Evolutionary conservation across 2,329 filamentous ascomycete genomes (phyloP).

Genomic region (Diaporthe citrichinensis): DNA sequence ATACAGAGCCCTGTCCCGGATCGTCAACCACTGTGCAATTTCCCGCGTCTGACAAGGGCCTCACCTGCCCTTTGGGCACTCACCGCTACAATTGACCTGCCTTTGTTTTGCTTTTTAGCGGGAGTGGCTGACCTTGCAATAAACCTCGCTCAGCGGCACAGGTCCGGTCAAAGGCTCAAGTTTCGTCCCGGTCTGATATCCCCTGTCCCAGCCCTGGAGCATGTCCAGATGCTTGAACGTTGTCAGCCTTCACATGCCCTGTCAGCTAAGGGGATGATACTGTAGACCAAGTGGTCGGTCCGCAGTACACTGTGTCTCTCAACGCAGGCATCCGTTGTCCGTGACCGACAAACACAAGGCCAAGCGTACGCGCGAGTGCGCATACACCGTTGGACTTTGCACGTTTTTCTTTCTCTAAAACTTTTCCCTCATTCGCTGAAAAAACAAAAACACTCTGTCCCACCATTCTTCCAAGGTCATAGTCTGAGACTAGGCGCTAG

Average conservation of each 20-base stretch:
- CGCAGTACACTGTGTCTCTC: not conserved
- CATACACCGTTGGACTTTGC: not conserved
- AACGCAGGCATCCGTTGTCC: not conserved
- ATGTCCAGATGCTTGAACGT: not conserved
- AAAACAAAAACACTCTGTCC: not conserved
- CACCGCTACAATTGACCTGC: conserved; percentile 6
- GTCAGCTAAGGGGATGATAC: not conserved
- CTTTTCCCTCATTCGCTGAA: no score
- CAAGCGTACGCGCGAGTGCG: not conserved
- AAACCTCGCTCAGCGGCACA: not conserved
- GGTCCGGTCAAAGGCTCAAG: not conserved
- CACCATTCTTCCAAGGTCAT: not conserved
- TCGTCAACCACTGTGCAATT: conserved; percentile 9
- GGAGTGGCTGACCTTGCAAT: not conserved
- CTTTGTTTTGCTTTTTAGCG: conserved; percentile 12
- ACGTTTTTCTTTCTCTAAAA: not conserved
- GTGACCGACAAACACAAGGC: not conserved
- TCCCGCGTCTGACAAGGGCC: conserved; percentile 3
- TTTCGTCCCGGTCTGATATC: not conserved
- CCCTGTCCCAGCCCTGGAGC: not conserved
- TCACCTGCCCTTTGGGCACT: not conserved
- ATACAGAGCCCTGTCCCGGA: not conserved
- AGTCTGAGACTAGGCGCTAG: not conserved
- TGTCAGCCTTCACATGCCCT: not conserved
- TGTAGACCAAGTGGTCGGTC: no score